phyloP scores from a whole-genome alignment of 2,329 filamentous ascomycete species.

The Lachnellula arida region DNA sequence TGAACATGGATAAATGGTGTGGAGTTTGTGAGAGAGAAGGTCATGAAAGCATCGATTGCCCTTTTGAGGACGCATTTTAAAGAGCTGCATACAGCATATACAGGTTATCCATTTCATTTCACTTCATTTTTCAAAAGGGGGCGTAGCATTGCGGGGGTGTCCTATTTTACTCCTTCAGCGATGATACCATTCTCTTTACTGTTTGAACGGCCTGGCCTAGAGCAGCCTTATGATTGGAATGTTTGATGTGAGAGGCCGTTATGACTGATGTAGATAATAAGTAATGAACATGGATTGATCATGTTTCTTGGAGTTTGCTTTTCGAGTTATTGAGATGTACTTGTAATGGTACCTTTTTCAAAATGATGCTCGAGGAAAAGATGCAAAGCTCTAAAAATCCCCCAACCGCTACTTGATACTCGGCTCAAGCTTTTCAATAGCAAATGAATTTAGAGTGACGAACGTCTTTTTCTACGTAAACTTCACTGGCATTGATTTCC shows the following conservation, averaged over 20 bases:
- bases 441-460: too few species aligned
- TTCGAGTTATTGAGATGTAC: not conserved
- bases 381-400: too few species aligned
- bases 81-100: not conserved
- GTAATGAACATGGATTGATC: constrained; percentile 1
- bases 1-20: constrained; percentile 91
- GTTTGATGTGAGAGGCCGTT: not conserved
- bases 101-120: not conserved
- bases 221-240: not conserved
- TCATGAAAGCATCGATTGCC: constrained; percentile 92
- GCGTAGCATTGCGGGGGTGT: constrained; percentile 17
- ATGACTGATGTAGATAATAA: constrained; percentile 19
- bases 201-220: not conserved
- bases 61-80: constrained; percentile 77
- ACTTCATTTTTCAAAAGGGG: constrained; percentile 3
- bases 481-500: too few species aligned
- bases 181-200: constrained; percentile 26
- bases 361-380: not conserved
- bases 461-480: too few species aligned
- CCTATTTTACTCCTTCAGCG: constrained; percentile 18
- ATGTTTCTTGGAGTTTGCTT: not conserved
- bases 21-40: constrained; percentile 94
- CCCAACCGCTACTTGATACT: too few species aligned
- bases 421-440: too few species aligned
- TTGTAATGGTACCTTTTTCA: too few species aligned